These are phyloP conservation scores for Harringtonia aguacate DNA, from an alignment of 2,329 filamentous ascomycete species.

Conservation along the genomic window DNA sequence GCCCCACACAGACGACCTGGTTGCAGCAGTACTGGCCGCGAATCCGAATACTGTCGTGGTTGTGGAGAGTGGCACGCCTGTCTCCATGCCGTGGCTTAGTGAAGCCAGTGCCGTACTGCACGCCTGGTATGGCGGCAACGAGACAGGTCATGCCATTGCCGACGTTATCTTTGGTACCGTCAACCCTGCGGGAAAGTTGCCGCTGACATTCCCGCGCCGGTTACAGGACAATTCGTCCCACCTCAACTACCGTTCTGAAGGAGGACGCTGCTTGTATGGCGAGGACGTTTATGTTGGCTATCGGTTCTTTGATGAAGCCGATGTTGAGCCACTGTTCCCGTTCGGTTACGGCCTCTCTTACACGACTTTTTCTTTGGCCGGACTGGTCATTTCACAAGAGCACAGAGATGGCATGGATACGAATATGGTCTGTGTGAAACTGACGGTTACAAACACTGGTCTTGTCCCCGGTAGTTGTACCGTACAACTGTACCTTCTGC, in stretches of 20 bases:
- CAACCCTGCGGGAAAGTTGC: conserved; percentile 58
- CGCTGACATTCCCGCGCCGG: conserved; percentile 52
- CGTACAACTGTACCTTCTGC: too few species aligned
- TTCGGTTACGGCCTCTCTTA: conserved; percentile 76
- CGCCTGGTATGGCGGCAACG: conserved; percentile 60
- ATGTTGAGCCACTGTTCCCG: conserved; percentile 50
- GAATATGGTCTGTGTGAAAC: too few species aligned
- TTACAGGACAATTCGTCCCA: conserved; percentile 64
- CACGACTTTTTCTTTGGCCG: conserved; percentile 44
- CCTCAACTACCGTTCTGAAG: conserved; percentile 60
- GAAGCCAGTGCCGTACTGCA: conserved; percentile 56
- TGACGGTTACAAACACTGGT: too few species aligned
- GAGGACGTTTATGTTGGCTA: conserved; percentile 77
- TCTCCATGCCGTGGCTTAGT: conserved; percentile 59
- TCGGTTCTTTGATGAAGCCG: conserved; percentile 61
- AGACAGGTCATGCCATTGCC: conserved; percentile 56
- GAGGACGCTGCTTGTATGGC: conserved; percentile 44
- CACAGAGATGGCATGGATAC: too few species aligned
- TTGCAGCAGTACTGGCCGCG: conserved; percentile 50
- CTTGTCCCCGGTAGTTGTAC: too few species aligned
- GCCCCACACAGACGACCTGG: conserved; percentile 49
- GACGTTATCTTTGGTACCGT: conserved; percentile 53
- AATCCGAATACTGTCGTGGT: conserved; percentile 58
- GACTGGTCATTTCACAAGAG: background rate
- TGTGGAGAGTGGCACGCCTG: conserved; percentile 55